Evolutionary conservation across 2,329 filamentous ascomycete genomes (phyloP).

Genomic region (Escovopsis sp.): DNA sequence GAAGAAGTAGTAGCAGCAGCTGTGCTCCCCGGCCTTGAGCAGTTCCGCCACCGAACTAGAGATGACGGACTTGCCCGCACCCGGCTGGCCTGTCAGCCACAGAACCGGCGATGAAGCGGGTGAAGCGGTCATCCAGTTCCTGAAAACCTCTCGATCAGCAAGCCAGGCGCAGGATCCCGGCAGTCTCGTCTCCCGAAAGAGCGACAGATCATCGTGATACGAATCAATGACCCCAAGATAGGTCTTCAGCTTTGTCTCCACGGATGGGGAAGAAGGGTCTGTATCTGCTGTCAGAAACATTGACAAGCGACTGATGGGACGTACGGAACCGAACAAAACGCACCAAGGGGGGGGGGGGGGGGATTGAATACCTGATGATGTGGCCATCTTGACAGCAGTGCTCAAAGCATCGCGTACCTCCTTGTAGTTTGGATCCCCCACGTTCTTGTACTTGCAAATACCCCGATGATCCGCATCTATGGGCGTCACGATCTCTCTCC

Average conservation of each 20-base stretch:
- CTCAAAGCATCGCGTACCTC: conserved; percentile 1
- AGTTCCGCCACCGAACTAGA: conserved; percentile 1
- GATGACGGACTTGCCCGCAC: conserved; percentile 3
- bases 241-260: background rate
- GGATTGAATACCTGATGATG: background rate
- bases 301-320: no score
- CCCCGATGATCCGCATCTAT: conserved; percentile 1
- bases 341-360: no score
- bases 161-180: conserved; percentile 4
- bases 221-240: background rate
- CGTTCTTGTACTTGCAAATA: conserved; percentile 1
- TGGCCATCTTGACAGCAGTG: background rate
- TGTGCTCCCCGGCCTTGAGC: background rate
- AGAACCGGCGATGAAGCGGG: background rate
- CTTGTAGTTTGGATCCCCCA: background rate
- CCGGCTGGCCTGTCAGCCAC: conserved; percentile 2
- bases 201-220: conserved; percentile 1
- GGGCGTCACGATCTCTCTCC: background rate
- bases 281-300: no score
- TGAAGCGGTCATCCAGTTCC: background rate
- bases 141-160: background rate
- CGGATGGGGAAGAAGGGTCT: background rate
- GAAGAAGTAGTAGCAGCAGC: conserved; percentile 4
- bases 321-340: no score
- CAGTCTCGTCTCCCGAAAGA: background rate